These are phyloP conservation scores for Cladophialophora carrionii DNA, from an alignment of 2,329 filamentous ascomycete species.

Conservation along the genomic window DNA sequence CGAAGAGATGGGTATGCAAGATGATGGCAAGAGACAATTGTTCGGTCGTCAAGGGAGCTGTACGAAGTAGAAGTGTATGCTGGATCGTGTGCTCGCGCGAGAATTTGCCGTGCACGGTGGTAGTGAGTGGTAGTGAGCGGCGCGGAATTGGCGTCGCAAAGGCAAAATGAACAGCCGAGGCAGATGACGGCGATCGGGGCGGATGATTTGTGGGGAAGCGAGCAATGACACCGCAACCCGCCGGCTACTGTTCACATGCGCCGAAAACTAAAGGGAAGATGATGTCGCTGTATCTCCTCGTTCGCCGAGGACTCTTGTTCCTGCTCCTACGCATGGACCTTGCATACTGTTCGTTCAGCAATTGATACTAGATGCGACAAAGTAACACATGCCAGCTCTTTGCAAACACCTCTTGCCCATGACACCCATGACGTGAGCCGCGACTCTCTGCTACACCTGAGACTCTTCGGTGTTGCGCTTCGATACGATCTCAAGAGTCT, in stretches of 20 bases:
- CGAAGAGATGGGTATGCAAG: neutral
- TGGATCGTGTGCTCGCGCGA: neutral
- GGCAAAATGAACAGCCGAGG: slow-evolving; percentile 11
- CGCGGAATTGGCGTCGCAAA: neutral
- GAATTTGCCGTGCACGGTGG: neutral
- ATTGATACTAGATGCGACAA: neutral
- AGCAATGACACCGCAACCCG: slow-evolving; percentile 1
- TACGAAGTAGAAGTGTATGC: neutral
- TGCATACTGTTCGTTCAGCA: slow-evolving; percentile 5
- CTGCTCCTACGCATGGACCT: slow-evolving; percentile 13
- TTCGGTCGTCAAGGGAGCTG: neutral
- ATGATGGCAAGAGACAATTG: neutral
- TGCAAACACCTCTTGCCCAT: neutral
- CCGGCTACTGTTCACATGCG: slow-evolving; percentile 19
- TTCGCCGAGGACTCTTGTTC: slow-evolving; percentile 19
- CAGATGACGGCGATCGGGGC: neutral
- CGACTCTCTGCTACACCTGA: slow-evolving; percentile 1
- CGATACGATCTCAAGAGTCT: neutral
- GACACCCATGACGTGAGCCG: slow-evolving; percentile 17
- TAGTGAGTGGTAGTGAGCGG: neutral
- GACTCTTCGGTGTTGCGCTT: neutral
- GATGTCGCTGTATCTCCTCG: slow-evolving; percentile 19
- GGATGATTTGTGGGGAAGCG: slow-evolving; percentile 17
- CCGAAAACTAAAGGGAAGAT: slow-evolving; percentile 8
- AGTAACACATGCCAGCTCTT: slow-evolving; percentile 21